phyloP scores from a whole-genome alignment of 176 grass and related monocot species.

The Phragmites australis region DNA sequence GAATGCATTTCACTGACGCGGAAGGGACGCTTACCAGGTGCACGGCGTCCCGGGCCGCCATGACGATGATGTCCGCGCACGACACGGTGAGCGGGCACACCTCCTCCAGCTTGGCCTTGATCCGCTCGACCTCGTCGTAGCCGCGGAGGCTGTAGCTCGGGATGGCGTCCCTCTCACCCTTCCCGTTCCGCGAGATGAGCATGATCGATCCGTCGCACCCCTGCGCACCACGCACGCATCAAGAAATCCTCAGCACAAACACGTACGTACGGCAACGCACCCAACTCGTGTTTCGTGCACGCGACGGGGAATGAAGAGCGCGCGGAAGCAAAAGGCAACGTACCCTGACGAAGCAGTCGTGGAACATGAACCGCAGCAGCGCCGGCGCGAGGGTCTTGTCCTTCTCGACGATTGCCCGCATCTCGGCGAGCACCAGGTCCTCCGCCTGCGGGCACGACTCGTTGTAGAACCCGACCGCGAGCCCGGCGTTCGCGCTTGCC shows the following conservation, averaged over 20 bases:
- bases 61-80: conserved; percentile 63
- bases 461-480: conserved; percentile 54
- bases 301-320: neutral
- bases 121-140: conserved; percentile 47
- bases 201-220: conserved; percentile 63
- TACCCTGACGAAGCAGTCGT: conserved; percentile 72
- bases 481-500: neutral
- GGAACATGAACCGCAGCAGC: conserved; percentile 57
- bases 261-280: neutral
- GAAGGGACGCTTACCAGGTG: conserved; percentile 32
- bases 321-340: neutral
- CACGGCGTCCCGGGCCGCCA: conserved; percentile 63
- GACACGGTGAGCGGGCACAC: conserved; percentile 59
- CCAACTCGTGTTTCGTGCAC: neutral
- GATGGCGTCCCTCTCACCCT: conserved; percentile 36
- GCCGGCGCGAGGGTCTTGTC: conserved; percentile 45
- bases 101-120: conserved; percentile 62
- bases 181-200: conserved; percentile 30
- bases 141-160: conserved; percentile 50
- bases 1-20: neutral
- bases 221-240: conserved; percentile 4
- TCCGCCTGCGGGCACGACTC: conserved; percentile 43
- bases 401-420: conserved; percentile 25
- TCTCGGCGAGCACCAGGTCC: conserved; percentile 57
- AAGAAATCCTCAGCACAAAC: neutral